Conservation (phyloP, 352 stramenopile genomes). For the Phytophthora macrochlamydospora region DNA sequence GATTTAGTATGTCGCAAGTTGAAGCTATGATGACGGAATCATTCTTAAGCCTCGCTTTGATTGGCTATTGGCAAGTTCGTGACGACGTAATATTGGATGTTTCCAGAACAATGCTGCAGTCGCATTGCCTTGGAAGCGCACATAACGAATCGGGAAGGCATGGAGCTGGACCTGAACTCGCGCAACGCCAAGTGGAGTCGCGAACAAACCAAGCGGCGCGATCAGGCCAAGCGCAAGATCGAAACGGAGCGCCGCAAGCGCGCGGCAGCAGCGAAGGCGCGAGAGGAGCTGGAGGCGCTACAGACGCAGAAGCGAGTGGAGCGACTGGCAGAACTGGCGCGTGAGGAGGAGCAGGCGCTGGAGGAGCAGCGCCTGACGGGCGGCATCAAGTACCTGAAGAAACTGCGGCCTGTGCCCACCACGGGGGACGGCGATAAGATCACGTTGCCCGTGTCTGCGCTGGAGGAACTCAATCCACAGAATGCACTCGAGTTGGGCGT, state of each 20-base stretch:
- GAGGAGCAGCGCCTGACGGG: constrained; percentile 76
- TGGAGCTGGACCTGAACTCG: constrained; percentile 77
- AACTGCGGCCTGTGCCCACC: constrained; percentile 53
- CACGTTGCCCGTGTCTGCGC: constrained; percentile 69
- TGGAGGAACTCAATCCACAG: constrained; percentile 81
- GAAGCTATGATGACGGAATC: background rate
- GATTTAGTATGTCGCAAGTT: background rate
- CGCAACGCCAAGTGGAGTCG: constrained; percentile 74
- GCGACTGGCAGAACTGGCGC: constrained; percentile 61
- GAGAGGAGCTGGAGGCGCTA: constrained; percentile 43
- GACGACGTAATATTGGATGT: background rate
- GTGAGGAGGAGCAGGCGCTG: constrained; percentile 50
- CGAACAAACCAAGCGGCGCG: constrained; percentile 65
- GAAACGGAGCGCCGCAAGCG: constrained; percentile 63
- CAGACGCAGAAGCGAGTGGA: constrained; percentile 55
- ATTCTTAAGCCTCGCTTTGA: background rate
- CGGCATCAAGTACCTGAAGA: constrained; percentile 67
- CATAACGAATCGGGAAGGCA: constrained; percentile 10
- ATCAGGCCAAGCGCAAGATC: constrained; percentile 58
- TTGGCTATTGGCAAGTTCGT: background rate
- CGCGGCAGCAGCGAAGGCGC: constrained; percentile 43
- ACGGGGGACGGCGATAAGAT: constrained; percentile 78
- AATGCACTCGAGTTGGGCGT: constrained; percentile 76
- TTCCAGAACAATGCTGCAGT: background rate
- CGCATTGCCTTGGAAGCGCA: background rate